Evolutionary conservation across 1,139 yeast genomes (phyloP).

Genomic region (Taiozyma sp.): DNA sequence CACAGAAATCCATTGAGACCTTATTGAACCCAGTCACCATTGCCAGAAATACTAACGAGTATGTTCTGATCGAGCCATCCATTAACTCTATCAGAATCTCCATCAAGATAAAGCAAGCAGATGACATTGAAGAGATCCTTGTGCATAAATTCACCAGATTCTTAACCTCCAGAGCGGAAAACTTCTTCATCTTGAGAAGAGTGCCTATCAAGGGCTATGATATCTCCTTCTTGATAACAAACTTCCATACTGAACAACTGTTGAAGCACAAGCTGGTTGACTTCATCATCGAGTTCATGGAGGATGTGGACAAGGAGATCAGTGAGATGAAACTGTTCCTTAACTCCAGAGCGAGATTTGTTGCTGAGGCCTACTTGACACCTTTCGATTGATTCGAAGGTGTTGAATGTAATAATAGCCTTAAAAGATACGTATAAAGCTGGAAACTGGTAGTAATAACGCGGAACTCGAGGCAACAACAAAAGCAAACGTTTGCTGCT

Average conservation of each 20-base stretch:
- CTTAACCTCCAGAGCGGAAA: slow-evolving; percentile 92
- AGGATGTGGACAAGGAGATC: slow-evolving; percentile 97
- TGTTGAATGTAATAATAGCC: neutral
- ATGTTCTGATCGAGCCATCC: slow-evolving; percentile 89
- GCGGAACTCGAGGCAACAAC: no score
- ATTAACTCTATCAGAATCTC: slow-evolving; percentile 88
- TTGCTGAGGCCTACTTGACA: slow-evolving; percentile 90
- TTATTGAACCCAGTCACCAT: slow-evolving; percentile 85
- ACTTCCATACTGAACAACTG: slow-evolving; percentile 94
- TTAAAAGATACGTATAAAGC: neutral
- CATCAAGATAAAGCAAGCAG: slow-evolving; percentile 93
- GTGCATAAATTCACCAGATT: slow-evolving; percentile 94
- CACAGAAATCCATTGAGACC: slow-evolving; percentile 71
- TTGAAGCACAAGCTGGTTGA: slow-evolving; percentile 93
- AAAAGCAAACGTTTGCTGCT: no score
- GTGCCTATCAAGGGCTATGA: slow-evolving; percentile 90
- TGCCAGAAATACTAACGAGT: slow-evolving; percentile 91
- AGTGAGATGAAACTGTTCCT: slow-evolving; percentile 97
- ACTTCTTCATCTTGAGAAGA: slow-evolving; percentile 87
- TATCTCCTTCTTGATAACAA: slow-evolving; percentile 88
- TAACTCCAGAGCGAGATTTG: slow-evolving; percentile 96
- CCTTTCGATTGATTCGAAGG: slow-evolving; percentile 48
- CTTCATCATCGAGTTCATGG: slow-evolving; percentile 97
- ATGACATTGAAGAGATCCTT: slow-evolving; percentile 90
- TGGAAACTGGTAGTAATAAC: no score